phyloP scores from a whole-genome alignment of 768 basidiomycete species.

The Cystobasidium tubakii region DNA sequence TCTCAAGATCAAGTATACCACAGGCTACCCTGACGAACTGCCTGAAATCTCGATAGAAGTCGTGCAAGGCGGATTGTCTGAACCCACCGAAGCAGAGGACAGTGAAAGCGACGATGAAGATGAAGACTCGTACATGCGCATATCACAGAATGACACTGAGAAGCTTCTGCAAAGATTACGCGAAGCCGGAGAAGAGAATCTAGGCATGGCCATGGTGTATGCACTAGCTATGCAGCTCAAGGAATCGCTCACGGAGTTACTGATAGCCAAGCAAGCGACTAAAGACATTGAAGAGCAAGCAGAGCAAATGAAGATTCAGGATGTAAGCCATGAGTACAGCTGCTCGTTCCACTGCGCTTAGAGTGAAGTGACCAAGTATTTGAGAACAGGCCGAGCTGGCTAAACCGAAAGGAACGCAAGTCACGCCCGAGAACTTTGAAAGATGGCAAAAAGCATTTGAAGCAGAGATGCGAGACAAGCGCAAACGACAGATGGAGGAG shows the following conservation, averaged over 20 bases:
- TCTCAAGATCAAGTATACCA: conserved; percentile 68
- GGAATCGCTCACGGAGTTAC: conserved; percentile 59
- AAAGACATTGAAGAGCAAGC: conserved; percentile 72
- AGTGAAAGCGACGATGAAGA: conserved; percentile 60
- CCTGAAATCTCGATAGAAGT: conserved; percentile 66
- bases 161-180: conserved; percentile 49
- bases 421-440: conserved; percentile 73
- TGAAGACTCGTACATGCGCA: conserved; percentile 52
- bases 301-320: conserved; percentile 47
- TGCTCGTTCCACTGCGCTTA: no score
- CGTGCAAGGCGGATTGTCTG: conserved; percentile 52
- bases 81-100: conserved; percentile 54
- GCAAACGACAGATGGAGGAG: conserved; percentile 70
- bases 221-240: conserved; percentile 77
- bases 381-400: conserved; percentile 60
- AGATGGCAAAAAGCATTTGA: conserved; percentile 76
- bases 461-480: conserved; percentile 59
- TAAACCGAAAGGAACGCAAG: conserved; percentile 86
- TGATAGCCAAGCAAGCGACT: conserved; percentile 57
- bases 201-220: conserved; percentile 91
- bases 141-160: conserved; percentile 60
- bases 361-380: background rate
- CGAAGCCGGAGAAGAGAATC: conserved; percentile 61
- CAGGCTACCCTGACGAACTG: conserved; percentile 74
- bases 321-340: conserved; percentile 13